Evolutionary conservation across 805 yeast genomes (phyloP), one percentile per base, ranked within the genome.

Genomic region (Brettanomyces sp.): DNA sequence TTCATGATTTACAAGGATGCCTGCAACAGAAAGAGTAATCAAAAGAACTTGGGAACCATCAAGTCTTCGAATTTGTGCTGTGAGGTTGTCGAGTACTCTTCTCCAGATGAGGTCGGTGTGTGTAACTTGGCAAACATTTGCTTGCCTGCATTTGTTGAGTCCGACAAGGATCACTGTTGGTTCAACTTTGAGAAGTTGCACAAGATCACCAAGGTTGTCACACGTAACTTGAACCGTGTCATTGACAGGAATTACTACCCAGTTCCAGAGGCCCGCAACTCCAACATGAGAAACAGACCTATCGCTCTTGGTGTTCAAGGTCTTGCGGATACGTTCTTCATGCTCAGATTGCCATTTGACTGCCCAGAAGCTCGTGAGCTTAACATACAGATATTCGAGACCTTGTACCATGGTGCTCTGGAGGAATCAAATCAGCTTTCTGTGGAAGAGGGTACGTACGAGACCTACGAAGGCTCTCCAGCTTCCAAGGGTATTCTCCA

Each of bases 281-380:
- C 82, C 33, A 77, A 77, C 60, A 66, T 72, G 72, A 72, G 75
- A 58, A 72, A 77, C 56, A 71, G 82, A 64, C 82, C 82, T 28
- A 74, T 77, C 61, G 82, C 82, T 37, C 66, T 77, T 48, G 82
- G 82, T 62, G 82, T 77, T 43, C 82, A 77, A 63, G 82, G 82
- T 55, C 68, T 77, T 44, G 81, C 82, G 33, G 82, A 77, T 56
- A 63, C 78, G 4, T 77, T 77, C 56, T 73, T 75, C 76, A 67
- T 67, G 48, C 65, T 76, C 57, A 68, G 82, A 61, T 56, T 76
- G 51, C 79, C 81, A 39, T 77, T 77, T 55, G 82, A 76, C 58
- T 74, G 80, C 32, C 72, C 66, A 54, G 78, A 73, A 54, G 81
- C 82, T 21, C 68, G 70, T 54, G 73, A 72, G 53, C 69, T 77